Evolutionary conservation across 75 land plant genomes (phyloP).

Genomic region (Adiantum capillusveneris): DNA sequence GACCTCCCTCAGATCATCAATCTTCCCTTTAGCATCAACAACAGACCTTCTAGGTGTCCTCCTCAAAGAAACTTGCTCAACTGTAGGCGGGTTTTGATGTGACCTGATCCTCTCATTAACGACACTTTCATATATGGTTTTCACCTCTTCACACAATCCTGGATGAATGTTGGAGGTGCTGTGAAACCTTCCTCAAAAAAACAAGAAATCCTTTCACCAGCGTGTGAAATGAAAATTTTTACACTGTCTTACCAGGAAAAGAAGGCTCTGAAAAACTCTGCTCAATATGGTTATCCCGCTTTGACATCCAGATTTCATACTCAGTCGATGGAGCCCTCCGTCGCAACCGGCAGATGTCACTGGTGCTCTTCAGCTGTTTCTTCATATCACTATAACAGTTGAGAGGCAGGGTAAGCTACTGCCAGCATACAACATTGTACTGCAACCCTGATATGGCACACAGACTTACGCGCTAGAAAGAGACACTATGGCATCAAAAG

Average conservation of each 20-base stretch:
- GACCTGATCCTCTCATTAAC: background rate
- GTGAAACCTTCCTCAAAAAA: no score
- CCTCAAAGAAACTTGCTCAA: background rate
- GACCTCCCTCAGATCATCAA: no score
- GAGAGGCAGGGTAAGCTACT: background rate
- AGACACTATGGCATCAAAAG: conserved; percentile 10
- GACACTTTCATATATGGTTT: background rate
- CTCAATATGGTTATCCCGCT: conserved; percentile 47
- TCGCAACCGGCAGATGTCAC: conserved; percentile 79
- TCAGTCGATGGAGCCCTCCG: conserved; percentile 85
- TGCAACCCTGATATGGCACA: background rate
- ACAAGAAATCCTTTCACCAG: no score
- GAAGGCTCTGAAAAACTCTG: conserved; percentile 64
- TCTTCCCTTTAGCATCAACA: no score
- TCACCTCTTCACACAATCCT: background rate
- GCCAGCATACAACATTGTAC: background rate
- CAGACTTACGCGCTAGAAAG: conserved; percentile 25
- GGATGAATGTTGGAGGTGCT: background rate
- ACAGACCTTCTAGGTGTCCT: background rate
- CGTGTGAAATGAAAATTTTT: no score
- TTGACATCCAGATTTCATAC: conserved; percentile 61
- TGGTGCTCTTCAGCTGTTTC: conserved; percentile 68
- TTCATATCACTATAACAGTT: conserved; percentile 34
- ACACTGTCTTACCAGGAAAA: conserved; percentile 54
- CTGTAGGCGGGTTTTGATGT: background rate